Evolutionary conservation across 306 rosid genomes (phyloP), one percentile per base, ranked within the genome.

Genomic region (Citrullus mucosospermus): DNA sequence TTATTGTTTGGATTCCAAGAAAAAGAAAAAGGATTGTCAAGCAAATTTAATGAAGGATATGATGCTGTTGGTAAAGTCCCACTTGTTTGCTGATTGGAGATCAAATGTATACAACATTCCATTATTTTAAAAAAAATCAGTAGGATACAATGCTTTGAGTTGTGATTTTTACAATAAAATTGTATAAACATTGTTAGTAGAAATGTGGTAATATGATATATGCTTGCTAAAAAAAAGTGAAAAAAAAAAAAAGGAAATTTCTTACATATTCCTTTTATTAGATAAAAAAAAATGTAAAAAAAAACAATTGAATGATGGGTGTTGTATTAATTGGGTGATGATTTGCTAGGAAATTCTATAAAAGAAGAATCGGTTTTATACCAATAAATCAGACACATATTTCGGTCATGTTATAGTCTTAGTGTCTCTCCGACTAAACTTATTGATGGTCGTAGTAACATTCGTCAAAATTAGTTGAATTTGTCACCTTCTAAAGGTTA

Each of bases 1-100:
- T 61, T 48, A 32, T 48, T 56, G 43, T 38, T 55, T 72, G 55
- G 55, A 44, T 18, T 16, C 58, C 79, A 84, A 81, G 74, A 38
- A 55, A 70, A 79, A 79, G 81, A 59, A 69, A 44, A 69, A 5
- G 36, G 75, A 44, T 69, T 69, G 51, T 69, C 20, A 70, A 48
- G 8, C 12, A 71, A 71, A 48, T 3, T 71, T 28, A 22, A 48
- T 15, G 43, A 71, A 71, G 41, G 43, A 71, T 71, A 71, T 48
- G 77, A 71, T 71, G 77, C 77, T 71, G 59, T 3, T 69, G 10
- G 10, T 69, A 69, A 69, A 43, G 41, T 71, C 41, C 77, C 77
- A 71, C 77, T 71, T 71, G 77, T 71, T 71, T 28, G 58, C 59
- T 50, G 11, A 71, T 28, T 71, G 18, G n/a, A 71, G 55, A 71